Percentiles rank a stretch among this genome's conserved stretches.
Conservation (phyloP, 306 rosid species). For the Trichosanthes cucumerina region DNA sequence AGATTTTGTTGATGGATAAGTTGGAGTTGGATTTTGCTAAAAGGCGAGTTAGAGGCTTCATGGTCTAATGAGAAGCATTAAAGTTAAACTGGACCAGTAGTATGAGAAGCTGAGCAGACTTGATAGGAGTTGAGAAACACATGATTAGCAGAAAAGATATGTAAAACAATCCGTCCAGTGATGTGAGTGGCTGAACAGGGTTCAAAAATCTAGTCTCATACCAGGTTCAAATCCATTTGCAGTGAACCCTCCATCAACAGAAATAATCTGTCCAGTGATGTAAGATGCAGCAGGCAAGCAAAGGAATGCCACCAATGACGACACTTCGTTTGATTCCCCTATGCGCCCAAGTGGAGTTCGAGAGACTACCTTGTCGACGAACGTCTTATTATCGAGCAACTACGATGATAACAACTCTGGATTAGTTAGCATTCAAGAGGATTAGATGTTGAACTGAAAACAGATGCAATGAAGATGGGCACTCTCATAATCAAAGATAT, state of each 20-base stretch:
- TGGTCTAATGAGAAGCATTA: not conserved
- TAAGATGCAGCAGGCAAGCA: slow-evolving; percentile 84
- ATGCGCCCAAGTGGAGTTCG: slow-evolving; percentile 53
- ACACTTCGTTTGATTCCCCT: slow-evolving; percentile 69
- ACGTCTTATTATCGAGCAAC: slow-evolving; percentile 37
- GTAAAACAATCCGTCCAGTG: not conserved
- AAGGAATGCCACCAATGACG: slow-evolving; percentile 74
- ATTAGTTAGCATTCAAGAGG: not conserved
- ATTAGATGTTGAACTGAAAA: not conserved
- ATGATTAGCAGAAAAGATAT: not conserved
- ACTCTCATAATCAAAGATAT: not conserved
- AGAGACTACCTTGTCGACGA: slow-evolving; percentile 28
- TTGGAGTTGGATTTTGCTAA: too few relatives aligned
- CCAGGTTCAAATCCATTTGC: slow-evolving; percentile 47
- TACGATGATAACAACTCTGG: slow-evolving; percentile 12
- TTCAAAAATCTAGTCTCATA: slow-evolving; percentile 13
- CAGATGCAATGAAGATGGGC: not conserved
- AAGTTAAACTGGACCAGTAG: not conserved
- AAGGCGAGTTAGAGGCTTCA: too few relatives aligned
- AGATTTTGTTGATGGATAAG: too few relatives aligned
- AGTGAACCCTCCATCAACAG: slow-evolving; percentile 73
- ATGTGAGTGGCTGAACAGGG: not conserved
- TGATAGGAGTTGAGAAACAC: not conserved
- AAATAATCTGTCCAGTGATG: slow-evolving; percentile 63
- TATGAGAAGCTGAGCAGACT: not conserved